These are phyloP conservation scores for Stentor coeruleus DNA, from an alignment of 73 alveolate genomes.

Conservation along the genomic window DNA sequence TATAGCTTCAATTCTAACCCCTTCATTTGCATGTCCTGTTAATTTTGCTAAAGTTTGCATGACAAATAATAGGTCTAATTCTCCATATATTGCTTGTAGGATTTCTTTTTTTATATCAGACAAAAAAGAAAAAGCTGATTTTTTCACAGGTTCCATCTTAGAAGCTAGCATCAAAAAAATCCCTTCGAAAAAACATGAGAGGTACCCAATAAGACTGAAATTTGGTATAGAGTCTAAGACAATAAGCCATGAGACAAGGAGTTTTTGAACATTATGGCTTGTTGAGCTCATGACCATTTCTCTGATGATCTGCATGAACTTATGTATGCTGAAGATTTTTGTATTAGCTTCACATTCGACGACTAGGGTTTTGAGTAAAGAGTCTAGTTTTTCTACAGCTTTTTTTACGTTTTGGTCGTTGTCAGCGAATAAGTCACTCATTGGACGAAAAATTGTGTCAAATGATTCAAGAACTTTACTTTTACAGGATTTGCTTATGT, in stretches of 20 bases:
- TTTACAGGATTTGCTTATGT: not conserved
- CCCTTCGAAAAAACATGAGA: constrained; percentile 6
- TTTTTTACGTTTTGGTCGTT: constrained; percentile 7
- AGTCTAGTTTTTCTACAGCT: constrained; percentile 25
- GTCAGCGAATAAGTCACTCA: not conserved
- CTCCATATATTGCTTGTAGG: not conserved
- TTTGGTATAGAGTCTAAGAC: constrained; percentile 4
- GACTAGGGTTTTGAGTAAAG: not conserved
- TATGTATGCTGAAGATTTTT: not conserved
- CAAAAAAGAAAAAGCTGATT: not conserved
- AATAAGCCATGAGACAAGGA: not conserved
- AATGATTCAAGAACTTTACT: not conserved
- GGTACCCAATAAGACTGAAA: not conserved
- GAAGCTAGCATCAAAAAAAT: not conserved
- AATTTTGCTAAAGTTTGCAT: not conserved
- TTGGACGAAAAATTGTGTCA: not conserved
- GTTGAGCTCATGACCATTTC: not conserved
- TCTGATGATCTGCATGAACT: not conserved
- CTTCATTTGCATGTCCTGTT: not conserved
- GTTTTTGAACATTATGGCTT: not conserved
- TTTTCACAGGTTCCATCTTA: not conserved
- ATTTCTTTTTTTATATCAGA: not conserved
- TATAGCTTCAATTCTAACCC: not conserved
- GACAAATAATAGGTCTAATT: not conserved
- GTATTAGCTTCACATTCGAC: constrained; percentile 15